phyloP scores from a whole-genome alignment of 345 rosid species.

The Iberis pinnata region DNA sequence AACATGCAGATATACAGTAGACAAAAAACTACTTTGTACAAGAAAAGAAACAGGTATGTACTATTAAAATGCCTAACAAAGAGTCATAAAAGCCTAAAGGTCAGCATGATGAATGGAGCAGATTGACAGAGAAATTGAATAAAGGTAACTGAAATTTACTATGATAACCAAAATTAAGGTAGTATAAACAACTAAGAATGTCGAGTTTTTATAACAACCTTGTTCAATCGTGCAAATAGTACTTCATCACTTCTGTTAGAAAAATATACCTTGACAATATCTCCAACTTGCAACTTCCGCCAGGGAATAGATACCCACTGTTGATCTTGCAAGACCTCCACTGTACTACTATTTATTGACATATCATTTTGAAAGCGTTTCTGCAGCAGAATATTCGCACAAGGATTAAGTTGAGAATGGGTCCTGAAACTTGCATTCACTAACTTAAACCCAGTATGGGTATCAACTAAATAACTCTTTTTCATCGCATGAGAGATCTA shows the following conservation, averaged over 20 bases:
- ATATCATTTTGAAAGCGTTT: constrained; percentile 89
- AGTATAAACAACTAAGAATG: too few relatives aligned
- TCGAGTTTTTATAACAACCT: too few relatives aligned
- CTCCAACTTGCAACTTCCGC: constrained; percentile 92
- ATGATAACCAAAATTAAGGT: too few relatives aligned
- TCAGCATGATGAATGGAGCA: too few relatives aligned
- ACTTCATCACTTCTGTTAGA: constrained; percentile 1
- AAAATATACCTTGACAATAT: constrained; percentile 56
- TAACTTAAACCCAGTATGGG: background rate
- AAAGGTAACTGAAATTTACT: too few relatives aligned
- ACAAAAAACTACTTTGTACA: background rate
- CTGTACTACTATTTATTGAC: constrained; percentile 59
- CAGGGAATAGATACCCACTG: constrained; percentile 66
- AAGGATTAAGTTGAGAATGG: constrained; percentile 7
- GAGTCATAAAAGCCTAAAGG: too few relatives aligned
- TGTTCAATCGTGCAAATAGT: too few relatives aligned
- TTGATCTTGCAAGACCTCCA: constrained; percentile 75
- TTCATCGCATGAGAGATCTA: constrained; percentile 3
- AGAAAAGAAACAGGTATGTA: background rate
- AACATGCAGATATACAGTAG: constrained; percentile 8
- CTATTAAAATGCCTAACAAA: background rate
- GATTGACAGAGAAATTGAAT: too few relatives aligned
- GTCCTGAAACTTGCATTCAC: background rate
- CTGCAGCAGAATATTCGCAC: constrained; percentile 39
- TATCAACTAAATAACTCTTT: constrained; percentile 2